phyloP scores from a whole-genome alignment of 176 grass and related monocot species.

The Phoenix dactylifera region DNA sequence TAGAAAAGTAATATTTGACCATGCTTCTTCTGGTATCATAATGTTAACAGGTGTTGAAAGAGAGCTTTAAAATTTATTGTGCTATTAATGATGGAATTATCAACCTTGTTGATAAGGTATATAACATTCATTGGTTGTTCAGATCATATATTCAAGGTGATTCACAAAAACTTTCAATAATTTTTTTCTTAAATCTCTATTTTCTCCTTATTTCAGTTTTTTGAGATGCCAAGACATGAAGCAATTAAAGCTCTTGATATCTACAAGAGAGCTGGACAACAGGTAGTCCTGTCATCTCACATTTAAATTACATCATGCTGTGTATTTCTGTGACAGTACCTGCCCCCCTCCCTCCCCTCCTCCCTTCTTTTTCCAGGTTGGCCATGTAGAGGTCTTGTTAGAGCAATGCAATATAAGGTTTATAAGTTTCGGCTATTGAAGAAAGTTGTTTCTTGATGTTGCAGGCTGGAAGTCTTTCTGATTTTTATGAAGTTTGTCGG shows the following conservation, averaged over 20 bases:
- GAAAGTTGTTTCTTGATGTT: constrained; percentile 20
- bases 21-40: neutral
- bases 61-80: constrained; percentile 98
- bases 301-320: neutral
- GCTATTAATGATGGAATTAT: constrained; percentile 97
- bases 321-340: no score
- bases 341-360: no score
- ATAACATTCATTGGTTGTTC: constrained; percentile 2
- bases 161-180: no score
- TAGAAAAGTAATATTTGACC: no score
- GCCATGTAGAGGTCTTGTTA: no score
- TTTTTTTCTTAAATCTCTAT: no score
- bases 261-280: constrained; percentile 83
- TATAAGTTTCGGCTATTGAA: neutral
- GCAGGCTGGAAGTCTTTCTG: constrained; percentile 88
- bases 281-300: constrained; percentile 37
- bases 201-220: constrained; percentile 41
- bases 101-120: constrained; percentile 98
- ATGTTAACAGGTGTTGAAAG: constrained; percentile 70
- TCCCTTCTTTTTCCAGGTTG: no score
- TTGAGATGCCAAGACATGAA: constrained; percentile 96
- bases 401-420: no score
- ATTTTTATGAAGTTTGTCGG: constrained; percentile 89
- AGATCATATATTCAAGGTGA: no score
- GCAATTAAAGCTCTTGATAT: constrained; percentile 81